phyloP scores from a whole-genome alignment of 148 eudicot species.

The Drosera capensis region DNA sequence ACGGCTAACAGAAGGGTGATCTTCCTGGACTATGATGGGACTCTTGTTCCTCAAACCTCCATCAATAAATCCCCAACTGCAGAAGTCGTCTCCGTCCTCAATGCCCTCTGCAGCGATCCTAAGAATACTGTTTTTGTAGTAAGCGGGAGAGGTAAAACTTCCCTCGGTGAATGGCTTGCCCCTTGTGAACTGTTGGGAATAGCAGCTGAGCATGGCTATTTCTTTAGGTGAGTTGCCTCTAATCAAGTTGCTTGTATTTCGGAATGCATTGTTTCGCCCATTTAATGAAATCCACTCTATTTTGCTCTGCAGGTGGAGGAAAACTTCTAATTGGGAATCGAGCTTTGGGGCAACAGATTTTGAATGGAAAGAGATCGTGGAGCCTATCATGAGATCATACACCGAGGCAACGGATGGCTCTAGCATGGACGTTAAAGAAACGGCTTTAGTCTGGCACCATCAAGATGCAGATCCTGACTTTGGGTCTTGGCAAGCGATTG shows the following conservation, averaged over 20 bases:
- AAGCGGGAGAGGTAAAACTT: slow-evolving; percentile 22
- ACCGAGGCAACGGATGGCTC: slow-evolving; percentile 86
- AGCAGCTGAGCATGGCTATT: slow-evolving; percentile 36
- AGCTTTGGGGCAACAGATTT: slow-evolving; percentile 22
- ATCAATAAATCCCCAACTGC: slow-evolving; percentile 20
- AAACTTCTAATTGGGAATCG: slow-evolving; percentile 45
- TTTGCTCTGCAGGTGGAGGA: slow-evolving; percentile 36
- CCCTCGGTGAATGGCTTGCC: slow-evolving; percentile 26
- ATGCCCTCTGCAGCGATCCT: slow-evolving; percentile 13
- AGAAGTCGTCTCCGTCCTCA: slow-evolving; percentile 17
- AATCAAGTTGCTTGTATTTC: neutral
- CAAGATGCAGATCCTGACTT: slow-evolving; percentile 80
- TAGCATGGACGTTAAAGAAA: slow-evolving; percentile 56
- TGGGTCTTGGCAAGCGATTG: slow-evolving; percentile 81
- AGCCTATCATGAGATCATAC: slow-evolving; percentile 58
- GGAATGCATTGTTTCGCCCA: neutral
- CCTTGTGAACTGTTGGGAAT: slow-evolving; percentile 28
- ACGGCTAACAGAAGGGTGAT: slow-evolving; percentile 23
- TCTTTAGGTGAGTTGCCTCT: slow-evolving; percentile 18
- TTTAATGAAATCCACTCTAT: neutral
- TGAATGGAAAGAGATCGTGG: slow-evolving; percentile 76
- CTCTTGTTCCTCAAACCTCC: slow-evolving; percentile 25
- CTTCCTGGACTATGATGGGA: slow-evolving; percentile 27
- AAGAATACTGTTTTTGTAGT: slow-evolving; percentile 26
- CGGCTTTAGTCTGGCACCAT: slow-evolving; percentile 80